phyloP scores from a whole-genome alignment of 2,329 filamentous ascomycete genomes.

The Beauveria brongniartii region DNA sequence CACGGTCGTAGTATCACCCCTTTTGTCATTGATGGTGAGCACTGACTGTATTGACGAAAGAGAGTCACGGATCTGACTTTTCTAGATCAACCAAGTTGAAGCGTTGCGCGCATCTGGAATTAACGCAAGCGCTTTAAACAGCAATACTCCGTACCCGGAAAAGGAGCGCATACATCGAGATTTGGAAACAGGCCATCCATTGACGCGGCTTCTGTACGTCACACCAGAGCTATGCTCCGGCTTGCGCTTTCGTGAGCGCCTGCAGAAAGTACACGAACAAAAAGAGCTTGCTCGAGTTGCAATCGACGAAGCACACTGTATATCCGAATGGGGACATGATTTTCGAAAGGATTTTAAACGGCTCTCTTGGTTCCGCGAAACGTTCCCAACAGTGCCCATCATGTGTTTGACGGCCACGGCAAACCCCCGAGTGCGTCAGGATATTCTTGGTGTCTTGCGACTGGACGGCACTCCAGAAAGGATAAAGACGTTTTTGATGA shows the following conservation, averaged over 20 bases:
- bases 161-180: conserved; percentile 67
- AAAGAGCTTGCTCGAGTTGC: conserved; percentile 80
- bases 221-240: conserved; percentile 83
- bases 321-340: conserved; percentile 97
- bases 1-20: conserved; percentile 82
- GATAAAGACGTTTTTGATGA: conserved; percentile 73
- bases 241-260: conserved; percentile 65
- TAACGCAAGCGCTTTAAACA: conserved; percentile 78
- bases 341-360: conserved; percentile 90
- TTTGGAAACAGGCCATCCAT: conserved; percentile 79
- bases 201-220: conserved; percentile 78
- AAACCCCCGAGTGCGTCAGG: conserved; percentile 69
- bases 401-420: conserved; percentile 92
- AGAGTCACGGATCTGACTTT: background rate
- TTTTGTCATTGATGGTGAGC: conserved; percentile 78
- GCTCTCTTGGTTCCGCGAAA: conserved; percentile 74
- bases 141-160: conserved; percentile 60
- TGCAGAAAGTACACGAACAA: conserved; percentile 69
- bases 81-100: conserved; percentile 82
- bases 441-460: conserved; percentile 69
- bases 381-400: conserved; percentile 77
- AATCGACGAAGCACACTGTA: conserved; percentile 93
- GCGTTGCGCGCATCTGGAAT: conserved; percentile 67
- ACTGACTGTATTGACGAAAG: background rate
- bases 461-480: conserved; percentile 50